These are phyloP conservation scores for Rhizomucor pusillus DNA, from an alignment of 371 early-diverging fungal genomes.

Conservation along the genomic window DNA sequence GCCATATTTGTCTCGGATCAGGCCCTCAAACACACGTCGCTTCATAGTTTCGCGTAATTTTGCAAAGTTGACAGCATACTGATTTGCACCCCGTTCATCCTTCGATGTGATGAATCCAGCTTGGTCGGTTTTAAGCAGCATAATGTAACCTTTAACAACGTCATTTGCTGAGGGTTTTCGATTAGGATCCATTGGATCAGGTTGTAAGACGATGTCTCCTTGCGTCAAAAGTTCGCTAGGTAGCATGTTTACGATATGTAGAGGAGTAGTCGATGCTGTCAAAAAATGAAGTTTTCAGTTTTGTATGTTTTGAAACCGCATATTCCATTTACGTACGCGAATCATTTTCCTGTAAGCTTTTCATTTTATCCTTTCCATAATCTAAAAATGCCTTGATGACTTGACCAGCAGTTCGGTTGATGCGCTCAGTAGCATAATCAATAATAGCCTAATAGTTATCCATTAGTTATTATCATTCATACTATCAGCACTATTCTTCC, in stretches of 20 bases:
- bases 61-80: slow-evolving; percentile 67
- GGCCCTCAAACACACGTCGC: slow-evolving; percentile 59
- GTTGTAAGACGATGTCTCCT: slow-evolving; percentile 55
- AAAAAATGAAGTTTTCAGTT: slow-evolving; percentile 1
- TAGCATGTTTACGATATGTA: slow-evolving; percentile 55
- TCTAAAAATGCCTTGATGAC: slow-evolving; percentile 61
- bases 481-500: background rate
- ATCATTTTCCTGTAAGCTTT: slow-evolving; percentile 45
- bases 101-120: slow-evolving; percentile 64
- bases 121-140: slow-evolving; percentile 61
- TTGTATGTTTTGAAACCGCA: background rate
- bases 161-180: slow-evolving; percentile 46
- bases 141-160: slow-evolving; percentile 61
- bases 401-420: slow-evolving; percentile 69
- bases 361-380: slow-evolving; percentile 42
- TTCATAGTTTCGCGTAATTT: slow-evolving; percentile 60
- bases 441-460: slow-evolving; percentile 50
- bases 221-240: slow-evolving; percentile 46
- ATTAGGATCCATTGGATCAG: slow-evolving; percentile 44
- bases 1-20: slow-evolving; percentile 76
- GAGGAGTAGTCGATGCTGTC: slow-evolving; percentile 50
- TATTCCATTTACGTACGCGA: slow-evolving; percentile 44
- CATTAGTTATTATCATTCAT: background rate
- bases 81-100: slow-evolving; percentile 76
- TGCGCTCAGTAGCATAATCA: slow-evolving; percentile 56